A percentile compares a stretch with the other conserved stretches of the same genome.
Evolutionary conservation across 139 green algal genomes (phyloP).

Genomic region (Microglena sp.): DNA sequence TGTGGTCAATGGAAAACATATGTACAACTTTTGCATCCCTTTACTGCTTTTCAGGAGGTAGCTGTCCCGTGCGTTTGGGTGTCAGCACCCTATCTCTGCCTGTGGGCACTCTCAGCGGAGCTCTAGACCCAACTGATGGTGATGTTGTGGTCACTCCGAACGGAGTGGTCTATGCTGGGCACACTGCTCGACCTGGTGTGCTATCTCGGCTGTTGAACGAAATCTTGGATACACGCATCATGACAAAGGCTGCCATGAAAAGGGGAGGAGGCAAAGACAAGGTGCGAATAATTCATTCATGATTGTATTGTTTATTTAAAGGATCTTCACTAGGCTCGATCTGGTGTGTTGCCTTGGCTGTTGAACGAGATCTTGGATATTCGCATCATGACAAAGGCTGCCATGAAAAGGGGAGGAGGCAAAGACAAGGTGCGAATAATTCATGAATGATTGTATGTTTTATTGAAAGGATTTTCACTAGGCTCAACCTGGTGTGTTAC

Average conservation of each 20-base stretch:
- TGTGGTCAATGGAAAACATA: no score
- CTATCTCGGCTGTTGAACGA: slow-evolving; percentile 88
- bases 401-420: slow-evolving; percentile 66
- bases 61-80: background rate
- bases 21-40: no score
- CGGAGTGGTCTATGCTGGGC: slow-evolving; percentile 69
- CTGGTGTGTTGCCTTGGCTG: slow-evolving; percentile 85
- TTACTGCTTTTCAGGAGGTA: no score
- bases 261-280: slow-evolving; percentile 24
- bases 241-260: slow-evolving; percentile 94
- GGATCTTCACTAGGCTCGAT: no score
- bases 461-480: no score
- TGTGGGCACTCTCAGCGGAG: background rate
- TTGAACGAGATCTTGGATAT: slow-evolving; percentile 89
- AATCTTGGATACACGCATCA: slow-evolving; percentile 89
- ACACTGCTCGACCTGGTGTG: slow-evolving; percentile 60
- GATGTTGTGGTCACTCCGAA: slow-evolving; percentile 82
- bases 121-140: background rate
- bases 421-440: slow-evolving; percentile 34
- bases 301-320: background rate
- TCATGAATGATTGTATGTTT: background rate
- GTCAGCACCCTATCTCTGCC: background rate
- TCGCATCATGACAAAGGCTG: slow-evolving; percentile 85
- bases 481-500: slow-evolving; percentile 82
- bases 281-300: slow-evolving; percentile 15